Conservation (phyloP, 1,284 basidiomycete species). For the Phellopilus nigrolimitatus region DNA sequence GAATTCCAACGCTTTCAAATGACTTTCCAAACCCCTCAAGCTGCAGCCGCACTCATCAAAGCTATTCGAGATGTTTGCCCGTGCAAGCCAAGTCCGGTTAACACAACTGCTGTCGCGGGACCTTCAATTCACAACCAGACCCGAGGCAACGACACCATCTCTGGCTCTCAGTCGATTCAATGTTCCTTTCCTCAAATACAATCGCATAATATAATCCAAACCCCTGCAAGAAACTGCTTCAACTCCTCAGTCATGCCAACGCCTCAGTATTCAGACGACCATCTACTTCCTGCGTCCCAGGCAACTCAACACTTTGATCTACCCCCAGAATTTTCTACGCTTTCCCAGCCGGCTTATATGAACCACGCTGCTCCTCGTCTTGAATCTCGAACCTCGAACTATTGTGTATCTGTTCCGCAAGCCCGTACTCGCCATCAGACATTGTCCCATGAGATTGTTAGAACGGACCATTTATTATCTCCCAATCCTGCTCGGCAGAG, state of each 20-base stretch:
- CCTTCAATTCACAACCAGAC: neutral
- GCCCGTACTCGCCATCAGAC: slow-evolving; percentile 3
- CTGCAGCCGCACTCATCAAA: slow-evolving; percentile 53
- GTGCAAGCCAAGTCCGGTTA: slow-evolving; percentile 50
- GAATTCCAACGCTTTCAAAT: slow-evolving; percentile 70
- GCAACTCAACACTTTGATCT: neutral
- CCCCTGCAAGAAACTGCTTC: neutral
- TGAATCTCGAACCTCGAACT: neutral
- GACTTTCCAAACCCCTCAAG: slow-evolving; percentile 47
- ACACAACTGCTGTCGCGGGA: slow-evolving; percentile 19
- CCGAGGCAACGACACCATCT: neutral
- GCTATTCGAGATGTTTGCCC: slow-evolving; percentile 63
- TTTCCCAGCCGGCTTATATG: slow-evolving; percentile 1
- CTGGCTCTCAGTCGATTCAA: neutral
- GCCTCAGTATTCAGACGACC: slow-evolving; percentile 8
- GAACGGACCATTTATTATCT: neutral
- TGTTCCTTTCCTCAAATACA: neutral
- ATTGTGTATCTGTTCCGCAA: neutral
- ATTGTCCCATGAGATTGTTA: neutral
- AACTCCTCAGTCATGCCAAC: neutral
- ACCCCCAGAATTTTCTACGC: slow-evolving; percentile 6
- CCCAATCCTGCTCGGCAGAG: neutral
- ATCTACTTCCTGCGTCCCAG: slow-evolving; percentile 2
- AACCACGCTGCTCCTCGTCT: neutral
- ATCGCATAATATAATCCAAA: neutral